Evolutionary conservation across 495 filamentous ascomycete genomes (phyloP).

Genomic region (Aspergillus ostianus): DNA sequence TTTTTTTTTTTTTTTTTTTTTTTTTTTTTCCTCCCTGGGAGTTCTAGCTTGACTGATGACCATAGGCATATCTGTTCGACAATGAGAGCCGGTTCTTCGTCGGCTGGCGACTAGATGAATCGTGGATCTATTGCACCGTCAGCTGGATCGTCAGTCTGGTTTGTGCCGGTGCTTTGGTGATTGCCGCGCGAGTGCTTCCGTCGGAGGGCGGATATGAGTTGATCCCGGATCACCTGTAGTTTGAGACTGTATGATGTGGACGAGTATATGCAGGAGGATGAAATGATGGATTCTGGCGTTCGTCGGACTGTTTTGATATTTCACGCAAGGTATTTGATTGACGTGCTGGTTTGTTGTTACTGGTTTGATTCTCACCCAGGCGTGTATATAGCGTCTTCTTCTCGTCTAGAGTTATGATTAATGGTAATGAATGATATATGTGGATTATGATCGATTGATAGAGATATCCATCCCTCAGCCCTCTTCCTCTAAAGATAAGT

Average conservation of each 20-base stretch:
- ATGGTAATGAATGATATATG: constrained; percentile 3
- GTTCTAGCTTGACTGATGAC: constrained; percentile 1
- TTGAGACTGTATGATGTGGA: constrained; percentile 1
- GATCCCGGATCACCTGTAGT: constrained; percentile 47
- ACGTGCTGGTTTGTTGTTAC: not conserved
- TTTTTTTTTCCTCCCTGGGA: not conserved
- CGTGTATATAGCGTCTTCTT: constrained; percentile 9
- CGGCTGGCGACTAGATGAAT: constrained; percentile 78
- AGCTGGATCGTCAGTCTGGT: constrained; percentile 67
- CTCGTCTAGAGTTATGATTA: constrained; percentile 7
- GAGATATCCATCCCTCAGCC: not conserved
- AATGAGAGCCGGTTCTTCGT: constrained; percentile 82
- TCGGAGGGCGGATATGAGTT: constrained; percentile 85
- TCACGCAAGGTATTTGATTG: too few species aligned
- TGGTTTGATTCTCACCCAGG: not conserved
- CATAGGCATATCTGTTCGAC: constrained; percentile 77
- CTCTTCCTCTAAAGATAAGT: too few species aligned
- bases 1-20: not conserved
- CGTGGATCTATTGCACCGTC: constrained; percentile 73
- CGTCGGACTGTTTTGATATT: not conserved
- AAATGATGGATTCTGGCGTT: not conserved
- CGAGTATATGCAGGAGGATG: not conserved
- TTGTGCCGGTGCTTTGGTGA: constrained; percentile 57
- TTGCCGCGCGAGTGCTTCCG: constrained; percentile 66
- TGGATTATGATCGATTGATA: too few species aligned